Base-by-base conservation (phyloP, 2,329 filamentous ascomycete species). In the Cordyceps cateniannulata region DNA sequence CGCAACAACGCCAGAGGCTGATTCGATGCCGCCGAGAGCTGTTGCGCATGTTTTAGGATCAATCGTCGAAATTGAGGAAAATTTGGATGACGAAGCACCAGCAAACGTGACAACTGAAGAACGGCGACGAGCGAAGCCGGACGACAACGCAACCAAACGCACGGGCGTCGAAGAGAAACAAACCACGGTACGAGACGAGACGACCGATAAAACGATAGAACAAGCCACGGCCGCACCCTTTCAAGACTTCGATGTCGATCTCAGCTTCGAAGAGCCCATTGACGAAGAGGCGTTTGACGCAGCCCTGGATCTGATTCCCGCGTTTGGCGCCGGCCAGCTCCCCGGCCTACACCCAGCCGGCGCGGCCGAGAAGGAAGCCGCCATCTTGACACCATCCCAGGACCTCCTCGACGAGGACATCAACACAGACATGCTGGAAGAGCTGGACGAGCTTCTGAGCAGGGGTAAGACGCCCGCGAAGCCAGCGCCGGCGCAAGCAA, bases 341-440 rank as follows among this genome's bases (percentile, higher is more conserved):
- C 9, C 24, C 16, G 8, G 14, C 9, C 3, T 24, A 27, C 9
- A 3, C 1, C 40, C 25, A 3, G 22, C 47, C 9, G 16, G 3
- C 32, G 24, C 27, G 8, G 7, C 32, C 14, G 14, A 14, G 18
- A 12, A 20, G 0, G n/a, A n/a, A 22, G 27, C 22, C 9, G 22
- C 3, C 27, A 9, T 38, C 14, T 25, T 35, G 3, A 2, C 24
- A 7, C 8, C 38, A 25, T 48, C 57, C 4, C 57, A 52, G 27
- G 65, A 68, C 14, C 25, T 60, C 2, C 49, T 56, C 4, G 67
- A 69, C 2, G 66, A 69, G 2, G 70, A 69, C 14, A 59, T 66
- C n/a, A 70, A 69, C 16, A 59, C 62, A 5, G 64, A 66, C 12
- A 66, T 64, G 20, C 44, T 63, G 47, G 55, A 65, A 18, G 60